Base-by-base conservation (phyloP, 768 basidiomycete species). In the Imleria badia region DNA sequence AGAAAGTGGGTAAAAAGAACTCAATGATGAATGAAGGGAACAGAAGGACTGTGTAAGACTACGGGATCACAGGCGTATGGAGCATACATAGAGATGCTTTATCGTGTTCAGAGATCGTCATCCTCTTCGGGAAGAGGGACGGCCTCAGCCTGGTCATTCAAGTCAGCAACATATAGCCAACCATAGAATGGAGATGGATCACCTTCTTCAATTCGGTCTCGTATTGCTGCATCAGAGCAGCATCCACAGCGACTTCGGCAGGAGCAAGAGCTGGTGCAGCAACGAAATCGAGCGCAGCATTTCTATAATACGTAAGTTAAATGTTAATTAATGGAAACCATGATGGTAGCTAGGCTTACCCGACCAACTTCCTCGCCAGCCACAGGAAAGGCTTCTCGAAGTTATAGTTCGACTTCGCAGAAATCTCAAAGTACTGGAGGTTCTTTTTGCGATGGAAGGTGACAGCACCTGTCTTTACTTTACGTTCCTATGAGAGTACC, bases 391-490 rank as follows among this genome's bases (percentile, higher is more conserved):
- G 97, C 74, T 98, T 98, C 77, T 99, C 97, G 70, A 98, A 98
- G 81, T 99, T 99, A 76, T 98, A 99, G 82, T 99, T 99, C 43
- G 95, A 98, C 77, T 99, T 99, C 50, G 97, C 97, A 0, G 97
- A 98, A 64, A 99, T 98, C 70, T 99, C 97, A 72, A 95, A 99
- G 80, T 99, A 99, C 72, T 98, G 97, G 48, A 99, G 83, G 76
- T 96, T 98, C 84, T 99, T 99, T 91, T 99, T 99, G 71, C 97
- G 84, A 82, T 98, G 97, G 88, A 99, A 99, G 42, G 97, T 99
- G 57, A 99, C 97, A 40, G 89, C 86, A 47, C 92, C 92, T 22
- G 96, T 98, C 83, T 98, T 99, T 64, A 99, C 97, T 84, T 99
- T 99, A 59, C 97, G 94, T 76, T 99, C 97, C 96, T 98, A 67